Evolutionary conservation across 192 early-diverging fungal species (phyloP), one percentile per base, ranked within the genome.

Genomic region (Lunasporangiospora selenospora): DNA sequence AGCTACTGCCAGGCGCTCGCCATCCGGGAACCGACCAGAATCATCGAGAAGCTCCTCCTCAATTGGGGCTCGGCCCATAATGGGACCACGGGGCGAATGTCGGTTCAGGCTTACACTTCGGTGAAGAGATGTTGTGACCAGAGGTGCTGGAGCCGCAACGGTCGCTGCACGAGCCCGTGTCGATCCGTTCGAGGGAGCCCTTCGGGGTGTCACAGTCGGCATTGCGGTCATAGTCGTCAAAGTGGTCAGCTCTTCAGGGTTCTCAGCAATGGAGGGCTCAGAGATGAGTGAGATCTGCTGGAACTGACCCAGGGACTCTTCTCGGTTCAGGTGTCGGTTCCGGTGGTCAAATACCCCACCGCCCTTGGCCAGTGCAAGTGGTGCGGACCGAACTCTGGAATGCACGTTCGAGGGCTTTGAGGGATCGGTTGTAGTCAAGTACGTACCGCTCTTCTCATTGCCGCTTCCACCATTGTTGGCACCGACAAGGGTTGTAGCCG

Each of bases 231-330:
- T n/a, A n/a, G n/a, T n/a, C n/a, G n/a, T n/a, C n/a, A n/a, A n/a
- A n/a, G n/a, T n/a, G n/a, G n/a, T n/a, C n/a, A n/a, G n/a, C n/a
- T n/a, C n/a, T 19, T 53, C 58, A 21, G 46, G 59, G 15, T 61
- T 61, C 8, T 29, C 49, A 10, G 45, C 30, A 15, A 57, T 21
- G 16, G 60, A 52, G 38, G 54, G 52, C 13, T 73, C 69, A 0
- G 69, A 73, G 10, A 41, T 42, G 7, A 73, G 43, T 4, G 69
- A 73, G 29, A 73, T 73, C 49, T 73, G 69, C 54, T 73, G 69
- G 40, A 73, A 73, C 16, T 62, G 69, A 15, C 69, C 60, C 61
- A 73, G 21, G 15, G 69, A 73, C 15, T 37, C 60, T 16, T 73
- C 69, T 0, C 69, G 59, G 37, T 73, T 61, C 9, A 73, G 33